These are phyloP conservation scores for Neurospora africana DNA, from an alignment of 495 filamentous ascomycete species.

Conservation along the genomic window DNA sequence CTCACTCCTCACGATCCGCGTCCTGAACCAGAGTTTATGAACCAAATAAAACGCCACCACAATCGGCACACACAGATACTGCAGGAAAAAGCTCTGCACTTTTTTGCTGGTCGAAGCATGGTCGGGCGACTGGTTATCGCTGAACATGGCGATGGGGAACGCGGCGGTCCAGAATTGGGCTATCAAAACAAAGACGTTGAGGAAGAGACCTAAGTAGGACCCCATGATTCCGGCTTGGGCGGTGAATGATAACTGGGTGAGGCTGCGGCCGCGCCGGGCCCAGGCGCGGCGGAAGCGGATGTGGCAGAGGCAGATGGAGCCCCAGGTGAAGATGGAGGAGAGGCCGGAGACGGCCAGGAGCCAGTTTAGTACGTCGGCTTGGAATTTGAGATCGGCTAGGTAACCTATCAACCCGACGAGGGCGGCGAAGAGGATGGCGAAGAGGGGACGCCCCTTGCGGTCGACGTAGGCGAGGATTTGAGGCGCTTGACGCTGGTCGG, in stretches of 20 bases:
- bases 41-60: constrained; percentile 63
- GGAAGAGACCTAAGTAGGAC: constrained; percentile 70
- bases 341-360: constrained; percentile 84
- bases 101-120: background rate
- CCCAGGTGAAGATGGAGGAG: constrained; percentile 89
- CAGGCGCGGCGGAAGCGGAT: constrained; percentile 86
- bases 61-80: constrained; percentile 76
- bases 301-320: constrained; percentile 75
- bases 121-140: background rate
- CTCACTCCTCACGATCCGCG: constrained; percentile 48
- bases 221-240: constrained; percentile 73
- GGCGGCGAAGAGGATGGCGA: constrained; percentile 59
- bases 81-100: constrained; percentile 57
- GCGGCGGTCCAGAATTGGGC: constrained; percentile 93
- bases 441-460: constrained; percentile 68
- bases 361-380: constrained; percentile 67
- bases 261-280: constrained; percentile 53
- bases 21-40: constrained; percentile 71
- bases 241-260: constrained; percentile 69
- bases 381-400: constrained; percentile 55
- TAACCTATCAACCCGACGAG: constrained; percentile 67
- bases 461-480: constrained; percentile 71
- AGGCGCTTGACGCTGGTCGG: constrained; percentile 78
- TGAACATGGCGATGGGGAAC: constrained; percentile 48
- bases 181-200: constrained; percentile 73